Conservation (phyloP, 768 basidiomycete genomes). For the Lactifluus pinguis region DNA sequence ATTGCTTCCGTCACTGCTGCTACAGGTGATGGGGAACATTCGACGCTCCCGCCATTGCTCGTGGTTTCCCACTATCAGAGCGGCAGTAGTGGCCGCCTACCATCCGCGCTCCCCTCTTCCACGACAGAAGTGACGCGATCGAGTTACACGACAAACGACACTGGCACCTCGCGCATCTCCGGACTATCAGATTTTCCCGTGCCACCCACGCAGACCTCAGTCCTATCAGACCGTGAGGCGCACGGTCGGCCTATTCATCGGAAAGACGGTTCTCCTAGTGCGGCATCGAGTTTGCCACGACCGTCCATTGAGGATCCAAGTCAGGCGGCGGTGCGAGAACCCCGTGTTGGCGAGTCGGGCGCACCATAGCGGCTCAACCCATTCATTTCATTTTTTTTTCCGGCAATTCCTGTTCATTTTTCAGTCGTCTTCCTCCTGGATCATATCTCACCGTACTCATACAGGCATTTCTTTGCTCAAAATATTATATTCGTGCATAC, state of each 20-base stretch:
- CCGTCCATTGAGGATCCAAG: not conserved
- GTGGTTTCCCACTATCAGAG: slow-evolving; percentile 8
- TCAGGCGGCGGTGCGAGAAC: not conserved
- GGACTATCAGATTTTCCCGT: slow-evolving; percentile 63
- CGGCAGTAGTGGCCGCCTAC: slow-evolving; percentile 14
- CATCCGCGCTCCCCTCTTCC: slow-evolving; percentile 23
- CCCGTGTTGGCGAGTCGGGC: not conserved
- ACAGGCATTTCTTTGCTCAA: slow-evolving; percentile 5
- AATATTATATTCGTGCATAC: not conserved
- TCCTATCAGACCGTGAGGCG: slow-evolving; percentile 2
- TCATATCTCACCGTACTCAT: slow-evolving; percentile 1
- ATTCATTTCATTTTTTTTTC: not conserved
- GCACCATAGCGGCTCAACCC: not conserved
- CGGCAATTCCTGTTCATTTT: not conserved
- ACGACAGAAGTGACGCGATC: slow-evolving; percentile 30
- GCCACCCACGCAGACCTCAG: slow-evolving; percentile 36
- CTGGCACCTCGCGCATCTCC: slow-evolving; percentile 53
- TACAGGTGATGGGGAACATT: not conserved
- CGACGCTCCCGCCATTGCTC: slow-evolving; percentile 14
- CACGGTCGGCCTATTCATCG: not conserved
- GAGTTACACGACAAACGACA: slow-evolving; percentile 55
- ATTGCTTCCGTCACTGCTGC: no score
- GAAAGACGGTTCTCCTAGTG: not conserved
- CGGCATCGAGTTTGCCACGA: not conserved
- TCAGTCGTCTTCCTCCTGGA: not conserved